Evolutionary conservation across 768 basidiomycete genomes (phyloP).

Genomic region (Neoboletus brunneissimus): DNA sequence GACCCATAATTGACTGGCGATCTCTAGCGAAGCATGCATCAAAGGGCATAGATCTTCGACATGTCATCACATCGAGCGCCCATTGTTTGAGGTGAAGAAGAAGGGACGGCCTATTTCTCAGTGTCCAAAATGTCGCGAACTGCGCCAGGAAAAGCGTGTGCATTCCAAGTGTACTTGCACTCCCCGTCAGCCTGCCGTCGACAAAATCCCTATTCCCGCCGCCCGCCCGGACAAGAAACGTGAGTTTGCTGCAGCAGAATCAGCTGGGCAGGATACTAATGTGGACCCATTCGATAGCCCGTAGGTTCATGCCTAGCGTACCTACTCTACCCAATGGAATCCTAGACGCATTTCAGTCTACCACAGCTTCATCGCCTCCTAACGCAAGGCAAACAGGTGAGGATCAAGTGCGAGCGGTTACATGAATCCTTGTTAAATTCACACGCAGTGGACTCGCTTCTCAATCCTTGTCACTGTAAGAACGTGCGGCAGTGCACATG

Average conservation of each 20-base stretch:
- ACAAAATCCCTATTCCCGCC: slow-evolving; percentile 34
- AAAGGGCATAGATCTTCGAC: slow-evolving; percentile 92
- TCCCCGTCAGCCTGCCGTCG: slow-evolving; percentile 32
- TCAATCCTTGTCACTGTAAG: slow-evolving; percentile 65
- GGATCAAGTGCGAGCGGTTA: not conserved
- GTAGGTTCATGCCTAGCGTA: slow-evolving; percentile 65
- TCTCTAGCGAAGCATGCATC: slow-evolving; percentile 80
- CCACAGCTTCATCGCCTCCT: slow-evolving; percentile 30
- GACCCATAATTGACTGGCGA: slow-evolving; percentile 11
- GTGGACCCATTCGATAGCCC: slow-evolving; percentile 40
- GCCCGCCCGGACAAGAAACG: slow-evolving; percentile 34
- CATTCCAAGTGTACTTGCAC: slow-evolving; percentile 82
- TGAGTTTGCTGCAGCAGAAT: slow-evolving; percentile 13
- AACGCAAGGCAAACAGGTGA: slow-evolving; percentile 53
- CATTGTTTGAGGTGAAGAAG: slow-evolving; percentile 91
- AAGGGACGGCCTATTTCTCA: slow-evolving; percentile 92
- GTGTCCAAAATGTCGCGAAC: slow-evolving; percentile 79
- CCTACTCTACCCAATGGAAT: slow-evolving; percentile 76
- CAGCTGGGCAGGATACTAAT: slow-evolving; percentile 16
- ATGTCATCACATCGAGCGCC: slow-evolving; percentile 82
- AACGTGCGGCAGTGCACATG: slow-evolving; percentile 57
- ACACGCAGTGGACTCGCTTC: slow-evolving; percentile 51
- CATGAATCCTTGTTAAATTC: not conserved
- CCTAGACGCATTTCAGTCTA: slow-evolving; percentile 45
- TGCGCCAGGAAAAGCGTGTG: slow-evolving; percentile 74